Evolutionary conservation across 2,329 filamentous ascomycete species (phyloP), one percentile per base, ranked within the genome.

Genomic region (Colletotrichum lupini): DNA sequence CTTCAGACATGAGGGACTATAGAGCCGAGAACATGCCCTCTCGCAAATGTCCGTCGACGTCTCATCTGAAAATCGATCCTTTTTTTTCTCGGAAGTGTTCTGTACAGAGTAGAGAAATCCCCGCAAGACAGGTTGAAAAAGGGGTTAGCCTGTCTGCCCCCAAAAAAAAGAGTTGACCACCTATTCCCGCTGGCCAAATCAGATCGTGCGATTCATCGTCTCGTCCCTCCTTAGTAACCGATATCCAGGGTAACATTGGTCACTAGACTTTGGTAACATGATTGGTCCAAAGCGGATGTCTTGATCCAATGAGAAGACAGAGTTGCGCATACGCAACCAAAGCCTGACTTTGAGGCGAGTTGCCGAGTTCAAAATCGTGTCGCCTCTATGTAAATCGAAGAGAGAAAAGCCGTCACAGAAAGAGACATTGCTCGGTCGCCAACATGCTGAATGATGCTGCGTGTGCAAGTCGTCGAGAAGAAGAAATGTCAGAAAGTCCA

Each of bases 161-260:
- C 24, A 56, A 30, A 69, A 56, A 70, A 32, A 52, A 56, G 70
- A 73, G 60, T 73, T 70, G 70, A 55, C 67, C 70, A 49, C 59
- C 70, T 42, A 59, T 69, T 53, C 66, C 56, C 60, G 67, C 60
- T 70, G 70, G 60, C 60, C 67, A 70, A 73, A 70, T 60, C 70
- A 70, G 57, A 73, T 61, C 70, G 60, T 73, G 67, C 46, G 67
- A 70, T 61, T 73, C 70, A 65, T 70, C 70, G 70, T 70, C 60
- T 70, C 70, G 52, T 65, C 55, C 46, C 46, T 55, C 42, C 46
- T 56, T 42, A 30, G 63, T 56, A 35, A 63, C 64, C 53, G 52
- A 68, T n/a, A 49, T 62, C 58, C 58, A 30, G 32, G 56, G 46
- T 60, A 56, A 49, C 62, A 55, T 42, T 58, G 52, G 30, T 30